A percentile compares a stretch with the other conserved stretches of the same genome.
Evolutionary conservation across 441 rosid genomes (phyloP).

Genomic region (Omphalea diandra): DNA sequence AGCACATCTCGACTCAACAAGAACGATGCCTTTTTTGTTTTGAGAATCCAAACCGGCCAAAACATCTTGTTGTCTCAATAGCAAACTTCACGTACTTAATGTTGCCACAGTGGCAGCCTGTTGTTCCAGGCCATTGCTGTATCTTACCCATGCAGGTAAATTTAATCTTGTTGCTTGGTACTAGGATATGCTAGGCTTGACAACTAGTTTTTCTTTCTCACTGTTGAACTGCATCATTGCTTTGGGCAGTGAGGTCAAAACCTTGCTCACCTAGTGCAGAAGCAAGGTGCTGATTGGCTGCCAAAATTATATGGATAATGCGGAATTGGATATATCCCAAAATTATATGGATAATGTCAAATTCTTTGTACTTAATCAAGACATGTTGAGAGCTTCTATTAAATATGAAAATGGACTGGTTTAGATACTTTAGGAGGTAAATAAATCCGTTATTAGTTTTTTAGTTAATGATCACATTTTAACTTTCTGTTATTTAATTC

Average conservation of each 20-base stretch:
- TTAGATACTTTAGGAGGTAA: not conserved
- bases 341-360: not conserved
- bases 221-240: not conserved
- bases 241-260: no score
- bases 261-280: no score
- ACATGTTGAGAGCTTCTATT: not conserved
- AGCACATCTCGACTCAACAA: conserved; percentile 76
- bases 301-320: no score
- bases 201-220: not conserved
- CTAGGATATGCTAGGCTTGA: not conserved
- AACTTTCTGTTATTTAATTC: not conserved
- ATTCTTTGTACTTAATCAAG: not conserved
- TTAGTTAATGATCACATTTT: not conserved
- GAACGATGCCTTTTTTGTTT: conserved; percentile 90
- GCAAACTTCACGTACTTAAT: conserved; percentile 85
- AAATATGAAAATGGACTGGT: not conserved
- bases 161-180: conserved; percentile 5
- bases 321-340: not conserved
- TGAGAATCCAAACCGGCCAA: conserved; percentile 83
- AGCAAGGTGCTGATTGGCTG: no score
- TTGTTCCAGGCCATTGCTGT: conserved; percentile 89
- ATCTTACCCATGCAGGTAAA: conserved; percentile 76
- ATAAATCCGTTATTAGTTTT: not conserved
- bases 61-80: conserved; percentile 76
- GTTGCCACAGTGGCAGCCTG: conserved; percentile 74